Base-by-base conservation (phyloP, 768 basidiomycete species). In the Lactarius trivialis region DNA sequence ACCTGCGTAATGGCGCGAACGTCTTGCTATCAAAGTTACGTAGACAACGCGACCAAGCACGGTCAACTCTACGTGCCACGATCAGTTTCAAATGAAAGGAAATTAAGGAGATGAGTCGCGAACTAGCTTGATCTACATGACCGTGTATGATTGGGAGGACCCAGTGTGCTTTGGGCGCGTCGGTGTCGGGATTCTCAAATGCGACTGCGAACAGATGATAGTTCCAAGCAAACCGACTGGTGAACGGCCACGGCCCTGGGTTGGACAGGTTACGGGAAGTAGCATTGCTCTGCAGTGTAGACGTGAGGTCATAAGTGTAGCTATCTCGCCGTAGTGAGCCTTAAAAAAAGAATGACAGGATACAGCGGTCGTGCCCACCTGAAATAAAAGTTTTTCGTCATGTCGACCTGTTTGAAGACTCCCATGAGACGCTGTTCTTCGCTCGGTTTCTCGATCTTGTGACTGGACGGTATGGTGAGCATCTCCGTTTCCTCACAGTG, bases 311-410 rank as follows among this genome's bases (percentile, higher is more conserved):
- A 74, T 99, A 99, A 0, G 95, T 93, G 71, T 98, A 94, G 67
- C 94, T 96, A 65, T 15, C 45, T 11, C n/a, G 7, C n/a, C n/a
- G 43, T 14, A 36, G 11, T 39, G 39, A 39, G 39, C n/a, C 43
- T n/a, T n/a, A 5, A 21, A 21, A 5, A n/a, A 3, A 45, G 4
- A 7, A 4, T 3, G 14, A 11, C 37, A 37, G 11, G 8, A 45
- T 9, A 45, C n/a, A 45, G 24, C 21, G 4, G 21, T 24, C 43
- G n/a, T 36, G 55, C 67, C 45, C 28, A 92, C 92, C 91, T 94
- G 75, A 98, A 98, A 76, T 98, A 99, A 72, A 98, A 98, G 76
- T 98, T 98, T 76, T 98, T 98, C n/a, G 89, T 88, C 81, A 98
- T 85, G 70, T 99, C 96, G 1, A 98, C 94, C 73, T 95, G 92